Evolutionary conservation across 2,329 filamentous ascomycete genomes (phyloP).

Genomic region (Chalaropsis ovoidea): DNA sequence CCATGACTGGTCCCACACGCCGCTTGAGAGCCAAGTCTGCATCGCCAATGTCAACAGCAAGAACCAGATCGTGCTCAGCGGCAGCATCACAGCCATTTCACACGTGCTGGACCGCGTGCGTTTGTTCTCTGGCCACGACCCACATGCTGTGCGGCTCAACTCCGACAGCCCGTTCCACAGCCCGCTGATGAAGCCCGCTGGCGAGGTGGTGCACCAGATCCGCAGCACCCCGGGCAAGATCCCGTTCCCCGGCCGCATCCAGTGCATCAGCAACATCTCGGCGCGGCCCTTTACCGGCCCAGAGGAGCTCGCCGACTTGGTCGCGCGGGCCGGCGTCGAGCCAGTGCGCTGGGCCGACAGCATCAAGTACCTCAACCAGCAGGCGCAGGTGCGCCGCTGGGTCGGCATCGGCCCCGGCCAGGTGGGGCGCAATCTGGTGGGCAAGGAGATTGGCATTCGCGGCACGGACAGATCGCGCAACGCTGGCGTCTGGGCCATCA

Average conservation of each 20-base stretch:
- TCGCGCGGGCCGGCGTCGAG: conserved; percentile 76
- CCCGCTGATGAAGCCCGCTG: conserved; percentile 80
- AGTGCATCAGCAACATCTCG: conserved; percentile 78
- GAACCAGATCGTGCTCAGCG: conserved; percentile 90
- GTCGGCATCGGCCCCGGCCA: conserved; percentile 89
- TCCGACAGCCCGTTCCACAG: conserved; percentile 86
- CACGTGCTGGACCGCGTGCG: conserved; percentile 73
- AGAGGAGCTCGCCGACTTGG: conserved; percentile 64
- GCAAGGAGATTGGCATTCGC: conserved; percentile 86
- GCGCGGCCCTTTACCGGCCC: conserved; percentile 65
- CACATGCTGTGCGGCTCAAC: conserved; percentile 74
- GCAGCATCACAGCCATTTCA: conserved; percentile 71
- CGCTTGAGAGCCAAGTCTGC: conserved; percentile 67
- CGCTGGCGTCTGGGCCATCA: conserved; percentile 87
- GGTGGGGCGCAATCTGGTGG: conserved; percentile 84
- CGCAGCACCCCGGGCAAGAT: conserved; percentile 57
- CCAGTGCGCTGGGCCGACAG: conserved; percentile 93
- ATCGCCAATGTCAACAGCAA: conserved; percentile 93
- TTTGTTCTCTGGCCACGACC: conserved; percentile 85
- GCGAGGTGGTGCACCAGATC: conserved; percentile 59
- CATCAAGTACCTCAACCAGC: conserved; percentile 77
- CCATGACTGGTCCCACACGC: conserved; percentile 36
- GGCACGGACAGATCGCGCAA: conserved; percentile 70
- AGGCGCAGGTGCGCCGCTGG: conserved; percentile 72
- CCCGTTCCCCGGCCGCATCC: conserved; percentile 62